A percentile compares a stretch with the other conserved stretches of the same genome.
Evolutionary conservation across 345 rosid genomes (phyloP).

Genomic region (Eucalyptus pauciflora): DNA sequence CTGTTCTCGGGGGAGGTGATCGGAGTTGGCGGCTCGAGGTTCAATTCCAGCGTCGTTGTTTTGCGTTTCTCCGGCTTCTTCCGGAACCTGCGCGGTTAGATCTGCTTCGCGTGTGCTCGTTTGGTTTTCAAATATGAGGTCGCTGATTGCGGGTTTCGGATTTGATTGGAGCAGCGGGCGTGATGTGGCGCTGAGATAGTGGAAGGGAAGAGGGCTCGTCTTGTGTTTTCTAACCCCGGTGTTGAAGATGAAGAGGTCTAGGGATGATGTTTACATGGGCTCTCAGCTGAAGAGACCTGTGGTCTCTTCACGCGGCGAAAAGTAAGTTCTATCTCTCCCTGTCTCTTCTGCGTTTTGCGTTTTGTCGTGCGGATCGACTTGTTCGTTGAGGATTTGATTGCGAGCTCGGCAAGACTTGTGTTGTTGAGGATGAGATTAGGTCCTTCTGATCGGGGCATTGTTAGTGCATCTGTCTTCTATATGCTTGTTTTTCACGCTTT

Average conservation of each 20-base stretch:
- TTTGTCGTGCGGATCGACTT: neutral
- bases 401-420: neutral
- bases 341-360: neutral
- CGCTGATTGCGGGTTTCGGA: constrained; percentile 6
- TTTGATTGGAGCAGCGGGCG: constrained; percentile 18
- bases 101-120: constrained; percentile 26
- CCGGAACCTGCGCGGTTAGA: constrained; percentile 17
- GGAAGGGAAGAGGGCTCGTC: neutral
- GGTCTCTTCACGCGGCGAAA: constrained; percentile 60
- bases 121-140: neutral
- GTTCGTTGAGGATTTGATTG: neutral
- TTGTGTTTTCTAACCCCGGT: neutral
- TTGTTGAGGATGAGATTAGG: constrained; percentile 5
- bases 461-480: neutral
- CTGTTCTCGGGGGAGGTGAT: constrained; percentile 3
- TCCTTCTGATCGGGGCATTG: neutral
- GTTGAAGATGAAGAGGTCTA: constrained; percentile 60
- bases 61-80: neutral
- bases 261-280: constrained; percentile 57
- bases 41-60: neutral
- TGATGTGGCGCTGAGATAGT: constrained; percentile 17
- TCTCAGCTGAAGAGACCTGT: constrained; percentile 52
- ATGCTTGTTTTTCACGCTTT: neutral
- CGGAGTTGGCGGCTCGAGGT: neutral
- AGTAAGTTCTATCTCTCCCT: constrained; percentile 30